phyloP scores from a whole-genome alignment of 176 grass and related monocot genomes.

The Chloris gayana region DNA sequence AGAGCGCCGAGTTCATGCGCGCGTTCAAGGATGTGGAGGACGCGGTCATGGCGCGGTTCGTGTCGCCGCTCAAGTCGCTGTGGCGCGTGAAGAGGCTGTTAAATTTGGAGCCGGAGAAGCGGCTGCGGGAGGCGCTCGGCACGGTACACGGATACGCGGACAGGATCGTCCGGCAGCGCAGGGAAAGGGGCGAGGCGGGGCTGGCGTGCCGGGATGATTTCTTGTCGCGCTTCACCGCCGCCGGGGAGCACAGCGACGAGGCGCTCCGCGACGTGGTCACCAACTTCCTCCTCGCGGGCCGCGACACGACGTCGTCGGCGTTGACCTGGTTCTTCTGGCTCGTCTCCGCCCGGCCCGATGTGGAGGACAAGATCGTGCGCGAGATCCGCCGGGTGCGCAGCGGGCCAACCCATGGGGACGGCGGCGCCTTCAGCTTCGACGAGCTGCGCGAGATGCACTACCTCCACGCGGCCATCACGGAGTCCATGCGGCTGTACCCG shows the following conservation, averaged over 20 bases:
- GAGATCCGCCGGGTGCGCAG: conserved; percentile 28
- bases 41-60: conserved; percentile 13
- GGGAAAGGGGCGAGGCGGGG: background rate
- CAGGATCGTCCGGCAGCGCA: background rate
- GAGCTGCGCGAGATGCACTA: conserved; percentile 46
- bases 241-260: conserved; percentile 12
- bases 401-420: background rate
- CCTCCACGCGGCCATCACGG: conserved; percentile 39
- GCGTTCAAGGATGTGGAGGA: conserved; percentile 47
- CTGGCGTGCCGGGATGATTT: conserved; percentile 11
- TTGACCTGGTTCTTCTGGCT: conserved; percentile 58
- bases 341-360: conserved; percentile 26
- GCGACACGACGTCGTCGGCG: conserved; percentile 46
- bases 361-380: conserved; percentile 32
- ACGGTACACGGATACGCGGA: background rate
- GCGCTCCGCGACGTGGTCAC: conserved; percentile 36
- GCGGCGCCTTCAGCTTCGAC: conserved; percentile 14
- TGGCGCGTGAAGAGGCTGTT: background rate
- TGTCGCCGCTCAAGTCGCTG: background rate
- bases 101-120: background rate
- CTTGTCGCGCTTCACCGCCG: conserved; percentile 31
- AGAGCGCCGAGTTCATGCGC: conserved; percentile 44
- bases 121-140: background rate
- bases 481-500: conserved; percentile 49
- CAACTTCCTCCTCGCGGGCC: conserved; percentile 48